Base-by-base conservation (phyloP, 2,329 filamentous ascomycete genomes). In the Hymenoscyphus infarciens region DNA sequence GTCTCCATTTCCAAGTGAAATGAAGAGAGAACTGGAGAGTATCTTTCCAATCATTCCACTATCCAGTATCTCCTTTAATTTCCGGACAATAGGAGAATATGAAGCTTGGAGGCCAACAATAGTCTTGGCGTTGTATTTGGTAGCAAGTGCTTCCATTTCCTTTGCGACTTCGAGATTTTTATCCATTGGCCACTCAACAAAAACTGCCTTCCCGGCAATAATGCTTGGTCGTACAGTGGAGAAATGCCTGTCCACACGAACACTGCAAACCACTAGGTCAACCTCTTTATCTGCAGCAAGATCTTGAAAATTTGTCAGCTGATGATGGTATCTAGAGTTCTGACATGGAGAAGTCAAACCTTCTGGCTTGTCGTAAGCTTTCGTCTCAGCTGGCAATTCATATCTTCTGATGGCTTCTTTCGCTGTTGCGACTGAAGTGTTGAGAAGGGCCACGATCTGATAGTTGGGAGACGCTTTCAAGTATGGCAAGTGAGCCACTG, bases 161-260 rank as follows among this genome's bases (percentile, higher is more conserved):
- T 70, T 67, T 0, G 78, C 81, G 1, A 78, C 73, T 1, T 68
- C 61, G 0, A 73, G 70, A 60, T 81, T 78, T 15, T 80, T 73
- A 0, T 81, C 82, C 0, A 87, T 74, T 5, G 83, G 85, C 82
- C 84, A 87, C 73, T 87, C 84, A 0, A 84, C 77, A 62, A 76
- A 87, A 0, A 83, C 77, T 0, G 74, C 68, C 70, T 86, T 86
- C 0, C 83, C 84, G 0, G 81, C 80, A 15, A 75, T 74, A 1
- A 86, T 65, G 16, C 79, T 80, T 0, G 83, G 80, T 11, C 76
- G 73, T 0, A 83, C 85, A 35, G 74, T 77, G 63, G 79, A 79
- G 7, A 86, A 80, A 3, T 87, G 81, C 0, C 86, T 74, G 11
- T 86, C 81, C 8, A 87, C 74, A 3, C 82, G 77, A 0, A 82